These are phyloP conservation scores for Penicillium sp. DNA, from an alignment of 2,329 filamentous ascomycete genomes.

Conservation along the genomic window DNA sequence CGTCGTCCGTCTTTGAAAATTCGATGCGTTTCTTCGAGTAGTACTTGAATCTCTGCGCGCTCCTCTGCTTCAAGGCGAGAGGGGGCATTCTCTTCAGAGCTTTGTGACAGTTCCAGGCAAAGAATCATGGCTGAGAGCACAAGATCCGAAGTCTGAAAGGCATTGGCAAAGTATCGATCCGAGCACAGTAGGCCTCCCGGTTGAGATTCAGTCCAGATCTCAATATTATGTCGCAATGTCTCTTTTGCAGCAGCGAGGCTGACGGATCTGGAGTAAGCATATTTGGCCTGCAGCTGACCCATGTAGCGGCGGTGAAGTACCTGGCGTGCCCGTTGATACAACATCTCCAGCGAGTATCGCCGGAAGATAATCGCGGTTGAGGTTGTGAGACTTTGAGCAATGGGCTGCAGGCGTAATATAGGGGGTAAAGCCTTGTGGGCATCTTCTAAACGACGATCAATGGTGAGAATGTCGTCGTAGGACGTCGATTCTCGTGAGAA, in stretches of 20 bases:
- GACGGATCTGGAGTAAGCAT: slow-evolving; percentile 39
- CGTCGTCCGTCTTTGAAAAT: slow-evolving; percentile 22
- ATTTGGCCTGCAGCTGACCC: slow-evolving; percentile 33
- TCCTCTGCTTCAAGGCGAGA: slow-evolving; percentile 4
- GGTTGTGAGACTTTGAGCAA: slow-evolving; percentile 42
- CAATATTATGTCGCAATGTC: slow-evolving; percentile 46
- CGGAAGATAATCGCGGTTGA: slow-evolving; percentile 48
- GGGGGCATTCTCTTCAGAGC: slow-evolving; percentile 10
- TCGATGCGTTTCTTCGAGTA: slow-evolving; percentile 23
- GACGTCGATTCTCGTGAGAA: slow-evolving; percentile 28
- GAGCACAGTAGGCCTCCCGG: slow-evolving; percentile 50
- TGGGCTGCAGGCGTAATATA: slow-evolving; percentile 20
- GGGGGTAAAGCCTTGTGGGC: slow-evolving; percentile 20
- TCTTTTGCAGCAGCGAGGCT: slow-evolving; percentile 46
- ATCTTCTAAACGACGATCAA: slow-evolving; percentile 34
- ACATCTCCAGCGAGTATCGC: slow-evolving; percentile 47
- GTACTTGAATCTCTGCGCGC: slow-evolving; percentile 19
- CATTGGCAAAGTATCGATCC: slow-evolving; percentile 53
- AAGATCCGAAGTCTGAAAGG: slow-evolving; percentile 56
- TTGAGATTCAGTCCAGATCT: slow-evolving; percentile 46
- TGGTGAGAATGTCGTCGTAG: slow-evolving; percentile 33
- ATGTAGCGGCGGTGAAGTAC: slow-evolving; percentile 53
- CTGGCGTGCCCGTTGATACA: slow-evolving; percentile 48
- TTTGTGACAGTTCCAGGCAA: slow-evolving; percentile 41
- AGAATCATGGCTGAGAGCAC: slow-evolving; percentile 57